These are phyloP conservation scores for Russula abietina DNA, from an alignment of 768 basidiomycete species.

Conservation along the genomic window DNA sequence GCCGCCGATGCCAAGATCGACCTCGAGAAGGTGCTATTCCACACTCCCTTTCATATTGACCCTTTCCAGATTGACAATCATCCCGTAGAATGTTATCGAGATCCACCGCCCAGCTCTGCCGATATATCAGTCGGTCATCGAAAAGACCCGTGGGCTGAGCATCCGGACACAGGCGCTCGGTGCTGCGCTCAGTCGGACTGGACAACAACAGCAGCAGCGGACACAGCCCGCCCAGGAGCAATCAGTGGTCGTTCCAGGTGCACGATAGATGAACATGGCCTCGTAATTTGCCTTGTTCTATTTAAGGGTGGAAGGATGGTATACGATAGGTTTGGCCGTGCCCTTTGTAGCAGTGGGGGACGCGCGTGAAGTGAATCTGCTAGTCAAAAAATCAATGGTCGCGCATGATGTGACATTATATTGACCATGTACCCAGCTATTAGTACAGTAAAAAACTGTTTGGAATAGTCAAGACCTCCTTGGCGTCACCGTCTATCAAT, in stretches of 20 bases:
- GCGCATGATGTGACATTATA: background rate
- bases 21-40: conserved; percentile 68
- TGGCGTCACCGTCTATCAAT: too few species aligned
- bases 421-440: background rate
- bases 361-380: background rate
- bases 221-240: conserved; percentile 21
- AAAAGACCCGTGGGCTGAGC: conserved; percentile 88
- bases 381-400: background rate
- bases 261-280: conserved; percentile 20
- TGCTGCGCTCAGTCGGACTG: conserved; percentile 54
- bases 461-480: too few species aligned
- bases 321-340: background rate
- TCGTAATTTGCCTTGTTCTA: conserved; percentile 4
- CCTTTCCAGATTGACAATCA: conserved; percentile 19
- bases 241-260: conserved; percentile 26
- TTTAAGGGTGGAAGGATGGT: background rate
- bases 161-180: conserved; percentile 88
- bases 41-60: background rate
- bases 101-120: conserved; percentile 87
- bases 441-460: background rate
- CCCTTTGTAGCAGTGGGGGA: background rate
- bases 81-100: conserved; percentile 85
- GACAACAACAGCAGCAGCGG: conserved; percentile 19
- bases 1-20: conserved; percentile 97
- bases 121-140: conserved; percentile 90